Evolutionary conservation across 2,329 filamentous ascomycete species (phyloP).

Genomic region (Phaeosphaeria sp.): DNA sequence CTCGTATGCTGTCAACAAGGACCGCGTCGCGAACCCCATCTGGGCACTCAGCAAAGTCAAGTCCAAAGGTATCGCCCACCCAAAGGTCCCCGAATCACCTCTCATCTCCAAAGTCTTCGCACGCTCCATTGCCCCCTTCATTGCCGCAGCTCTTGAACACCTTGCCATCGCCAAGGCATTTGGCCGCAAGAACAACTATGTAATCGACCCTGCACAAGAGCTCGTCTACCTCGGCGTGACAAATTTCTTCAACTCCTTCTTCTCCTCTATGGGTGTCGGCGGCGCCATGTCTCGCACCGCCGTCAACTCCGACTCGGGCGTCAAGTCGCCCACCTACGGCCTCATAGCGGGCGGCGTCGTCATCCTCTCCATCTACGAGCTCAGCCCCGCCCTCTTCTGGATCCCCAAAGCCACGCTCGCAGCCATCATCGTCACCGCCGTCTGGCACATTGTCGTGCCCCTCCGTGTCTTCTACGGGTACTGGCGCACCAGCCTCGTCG

Average conservation of each 20-base stretch:
- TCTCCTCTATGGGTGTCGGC: conserved; percentile 69
- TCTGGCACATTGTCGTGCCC: conserved; percentile 66
- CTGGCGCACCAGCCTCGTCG: conserved; percentile 69
- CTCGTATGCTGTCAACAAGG: conserved; percentile 67
- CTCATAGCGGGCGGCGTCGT: conserved; percentile 67
- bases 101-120: conserved; percentile 62
- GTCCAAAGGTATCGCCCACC: conserved; percentile 61
- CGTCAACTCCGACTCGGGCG: conserved; percentile 69
- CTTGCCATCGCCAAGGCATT: conserved; percentile 70
- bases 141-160: conserved; percentile 68
- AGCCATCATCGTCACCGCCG: conserved; percentile 71
- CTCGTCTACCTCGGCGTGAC: conserved; percentile 67
- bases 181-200: conserved; percentile 66
- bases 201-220: conserved; percentile 69
- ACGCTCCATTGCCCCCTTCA: conserved; percentile 65
- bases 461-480: conserved; percentile 67
- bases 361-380: conserved; percentile 66
- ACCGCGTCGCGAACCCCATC: conserved; percentile 54
- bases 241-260: conserved; percentile 70
- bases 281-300: conserved; percentile 72
- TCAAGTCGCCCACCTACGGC: conserved; percentile 67
- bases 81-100: conserved; percentile 54
- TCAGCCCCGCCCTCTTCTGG: conserved; percentile 68
- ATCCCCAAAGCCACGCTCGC: conserved; percentile 71
- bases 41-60: conserved; percentile 66